Evolutionary conservation across 129 eudicot genomes (phyloP).

Genomic region (Helianthus annuus): DNA sequence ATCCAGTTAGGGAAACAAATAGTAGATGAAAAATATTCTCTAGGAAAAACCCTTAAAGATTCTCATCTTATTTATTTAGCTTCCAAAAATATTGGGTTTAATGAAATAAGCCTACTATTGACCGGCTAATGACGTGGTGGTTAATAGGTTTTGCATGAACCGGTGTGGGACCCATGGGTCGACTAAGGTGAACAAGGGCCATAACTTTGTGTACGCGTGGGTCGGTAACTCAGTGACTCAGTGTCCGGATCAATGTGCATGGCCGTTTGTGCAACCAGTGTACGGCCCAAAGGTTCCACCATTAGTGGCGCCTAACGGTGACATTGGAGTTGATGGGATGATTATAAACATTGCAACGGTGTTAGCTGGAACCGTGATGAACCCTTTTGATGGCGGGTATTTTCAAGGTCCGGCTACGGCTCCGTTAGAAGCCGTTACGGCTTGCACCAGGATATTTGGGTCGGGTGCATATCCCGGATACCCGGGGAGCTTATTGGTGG

Average conservation of each 20-base stretch:
- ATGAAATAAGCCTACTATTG: slow-evolving; percentile 48
- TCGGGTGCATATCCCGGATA: slow-evolving; percentile 71
- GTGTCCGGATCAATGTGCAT: slow-evolving; percentile 88
- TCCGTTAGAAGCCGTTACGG: slow-evolving; percentile 74
- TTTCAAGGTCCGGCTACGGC: slow-evolving; percentile 72
- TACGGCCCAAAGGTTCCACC: slow-evolving; percentile 72
- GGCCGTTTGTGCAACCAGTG: slow-evolving; percentile 77
- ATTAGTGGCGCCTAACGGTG: slow-evolving; percentile 67
- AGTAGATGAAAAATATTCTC: slow-evolving; percentile 47
- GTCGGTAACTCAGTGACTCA: slow-evolving; percentile 79
- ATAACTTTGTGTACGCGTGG: slow-evolving; percentile 63
- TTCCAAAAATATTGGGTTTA: slow-evolving; percentile 22
- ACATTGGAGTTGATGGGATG: slow-evolving; percentile 80
- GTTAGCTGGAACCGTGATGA: slow-evolving; percentile 76
- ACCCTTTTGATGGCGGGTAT: slow-evolving; percentile 75
- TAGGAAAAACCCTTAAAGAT: slow-evolving; percentile 61
- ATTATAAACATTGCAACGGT: slow-evolving; percentile 71
- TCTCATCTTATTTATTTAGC: slow-evolving; percentile 47
- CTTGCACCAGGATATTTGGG: slow-evolving; percentile 72
- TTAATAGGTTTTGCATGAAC: slow-evolving; percentile 69
- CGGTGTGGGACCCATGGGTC: slow-evolving; percentile 79
- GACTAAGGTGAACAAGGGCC: slow-evolving; percentile 31
- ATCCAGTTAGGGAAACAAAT: slow-evolving; percentile 57
- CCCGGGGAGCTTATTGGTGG: slow-evolving; percentile 60
- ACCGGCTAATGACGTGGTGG: slow-evolving; percentile 66